Conservation (phyloP, 169 alveolate species). For the Blepharisma undulans region DNA sequence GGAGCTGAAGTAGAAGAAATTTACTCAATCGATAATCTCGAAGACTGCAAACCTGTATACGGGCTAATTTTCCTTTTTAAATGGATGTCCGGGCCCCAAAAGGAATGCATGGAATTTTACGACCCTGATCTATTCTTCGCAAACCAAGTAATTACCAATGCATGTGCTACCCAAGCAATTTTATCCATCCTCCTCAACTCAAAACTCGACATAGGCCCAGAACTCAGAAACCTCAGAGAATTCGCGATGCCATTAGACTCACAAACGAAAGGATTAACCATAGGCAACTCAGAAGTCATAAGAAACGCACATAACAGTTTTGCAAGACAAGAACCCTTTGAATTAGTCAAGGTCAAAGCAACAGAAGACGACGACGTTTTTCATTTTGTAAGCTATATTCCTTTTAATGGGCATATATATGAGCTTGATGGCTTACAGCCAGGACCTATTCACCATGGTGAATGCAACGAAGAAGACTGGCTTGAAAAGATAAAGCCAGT, state of each 20-base stretch:
- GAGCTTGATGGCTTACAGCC: constrained; percentile 86
- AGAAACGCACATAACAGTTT: constrained; percentile 82
- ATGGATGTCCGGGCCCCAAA: constrained; percentile 58
- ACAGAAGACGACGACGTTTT: constrained; percentile 87
- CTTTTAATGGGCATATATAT: constrained; percentile 76
- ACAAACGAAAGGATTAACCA: constrained; percentile 82
- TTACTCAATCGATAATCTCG: constrained; percentile 65
- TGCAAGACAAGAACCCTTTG: constrained; percentile 77
- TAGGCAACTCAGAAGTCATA: constrained; percentile 85
- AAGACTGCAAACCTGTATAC: constrained; percentile 65
- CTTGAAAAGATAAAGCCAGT: constrained; percentile 66
- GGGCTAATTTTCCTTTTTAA: constrained; percentile 91
- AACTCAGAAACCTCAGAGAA: constrained; percentile 77
- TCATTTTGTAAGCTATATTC: constrained; percentile 90
- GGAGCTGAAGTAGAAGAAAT: constrained; percentile 91
- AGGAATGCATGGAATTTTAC: constrained; percentile 42
- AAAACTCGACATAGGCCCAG: constrained; percentile 87
- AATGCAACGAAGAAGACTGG: constrained; percentile 74
- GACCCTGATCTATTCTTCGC: constrained; percentile 90
- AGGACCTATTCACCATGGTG: constrained; percentile 82
- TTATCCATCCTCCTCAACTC: constrained; percentile 85
- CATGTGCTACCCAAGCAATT: constrained; percentile 95
- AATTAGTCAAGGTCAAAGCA: constrained; percentile 65
- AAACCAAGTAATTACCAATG: constrained; percentile 89
- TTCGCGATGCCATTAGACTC: constrained; percentile 83